phyloP scores from a whole-genome alignment of 768 basidiomycete species.

The Amanita jacksonii region DNA sequence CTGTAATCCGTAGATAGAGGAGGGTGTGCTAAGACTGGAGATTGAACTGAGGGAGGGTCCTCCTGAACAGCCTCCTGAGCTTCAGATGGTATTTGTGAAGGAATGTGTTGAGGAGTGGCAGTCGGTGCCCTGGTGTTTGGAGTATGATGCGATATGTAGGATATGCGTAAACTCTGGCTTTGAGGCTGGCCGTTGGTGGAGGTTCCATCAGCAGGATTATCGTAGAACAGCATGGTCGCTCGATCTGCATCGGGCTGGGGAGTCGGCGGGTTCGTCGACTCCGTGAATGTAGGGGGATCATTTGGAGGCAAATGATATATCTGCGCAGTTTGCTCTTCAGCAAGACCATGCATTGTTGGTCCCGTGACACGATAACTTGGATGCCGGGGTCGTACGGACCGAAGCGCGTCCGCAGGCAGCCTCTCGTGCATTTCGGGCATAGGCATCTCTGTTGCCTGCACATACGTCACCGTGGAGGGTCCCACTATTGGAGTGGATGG shows the following conservation, averaged over 20 bases:
- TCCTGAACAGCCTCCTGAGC: slow-evolving; percentile 3
- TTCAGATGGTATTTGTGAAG: slow-evolving; percentile 2
- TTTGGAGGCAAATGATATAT: slow-evolving; percentile 13
- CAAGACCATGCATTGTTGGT: slow-evolving; percentile 18
- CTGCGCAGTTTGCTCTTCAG: slow-evolving; percentile 19
- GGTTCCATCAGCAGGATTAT: slow-evolving; percentile 7
- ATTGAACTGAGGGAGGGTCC: slow-evolving; percentile 13
- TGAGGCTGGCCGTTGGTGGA: slow-evolving; percentile 4
- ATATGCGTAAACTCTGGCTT: slow-evolving; percentile 8
- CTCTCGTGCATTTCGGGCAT: slow-evolving; percentile 15
- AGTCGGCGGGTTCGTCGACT: slow-evolving; percentile 11
- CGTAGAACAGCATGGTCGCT: slow-evolving; percentile 7
- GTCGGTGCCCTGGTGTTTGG: slow-evolving; percentile 7
- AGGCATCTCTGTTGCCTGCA: slow-evolving; percentile 25
- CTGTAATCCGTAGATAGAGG: slow-evolving; percentile 26
- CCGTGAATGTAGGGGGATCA: slow-evolving; percentile 13
- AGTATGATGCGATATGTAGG: slow-evolving; percentile 8
- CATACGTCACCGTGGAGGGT: slow-evolving; percentile 24
- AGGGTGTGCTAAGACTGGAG: slow-evolving; percentile 25
- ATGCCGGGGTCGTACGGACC: slow-evolving; percentile 13
- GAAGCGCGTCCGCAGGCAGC: slow-evolving; percentile 11
- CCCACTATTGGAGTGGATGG: slow-evolving; percentile 27
- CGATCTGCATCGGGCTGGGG: slow-evolving; percentile 7
- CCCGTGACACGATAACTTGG: slow-evolving; percentile 23
- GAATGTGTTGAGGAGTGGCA: not conserved